A percentile compares a stretch with the other conserved stretches of the same genome.
Evolutionary conservation across 805 yeast species (phyloP).

Genomic region (Spathaspora hagerdaliae): DNA sequence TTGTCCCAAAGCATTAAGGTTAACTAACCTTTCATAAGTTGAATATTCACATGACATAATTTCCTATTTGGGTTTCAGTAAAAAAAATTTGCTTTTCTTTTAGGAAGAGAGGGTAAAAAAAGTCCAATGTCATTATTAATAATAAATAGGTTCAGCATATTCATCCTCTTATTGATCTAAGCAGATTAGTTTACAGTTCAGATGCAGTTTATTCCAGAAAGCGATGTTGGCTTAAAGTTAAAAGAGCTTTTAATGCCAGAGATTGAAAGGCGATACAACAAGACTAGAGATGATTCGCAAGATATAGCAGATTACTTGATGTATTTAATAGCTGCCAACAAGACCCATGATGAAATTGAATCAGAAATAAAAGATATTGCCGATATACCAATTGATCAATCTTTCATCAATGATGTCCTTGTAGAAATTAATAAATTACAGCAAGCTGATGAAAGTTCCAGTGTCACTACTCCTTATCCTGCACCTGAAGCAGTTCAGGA

Average conservation of each 20-base stretch:
- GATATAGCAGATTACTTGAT: conserved; percentile 73
- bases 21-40: too few relatives aligned
- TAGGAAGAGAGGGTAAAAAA: too few relatives aligned
- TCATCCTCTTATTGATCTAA: too few relatives aligned
- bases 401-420: conserved; percentile 54
- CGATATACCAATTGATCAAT: conserved; percentile 55
- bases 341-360: conserved; percentile 56
- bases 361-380: conserved; percentile 59
- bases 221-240: conserved; percentile 33
- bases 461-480: neutral
- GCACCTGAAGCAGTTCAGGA: conserved; percentile 8
- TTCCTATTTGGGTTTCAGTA: too few relatives aligned
- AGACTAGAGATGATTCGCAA: conserved; percentile 36
- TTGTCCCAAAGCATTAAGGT: too few relatives aligned
- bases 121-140: too few relatives aligned
- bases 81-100: too few relatives aligned
- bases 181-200: neutral
- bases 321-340: conserved; percentile 66
- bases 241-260: conserved; percentile 32
- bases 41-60: too few relatives aligned
- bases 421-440: conserved; percentile 47
- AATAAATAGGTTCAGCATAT: too few relatives aligned
- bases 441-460: neutral
- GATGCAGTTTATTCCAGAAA: conserved; percentile 37
- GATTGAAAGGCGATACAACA: conserved; percentile 26